Evolutionary conservation across 805 yeast genomes (phyloP), one percentile per base, ranked within the genome.

Genomic region (Saturnispora kantuleensis): DNA sequence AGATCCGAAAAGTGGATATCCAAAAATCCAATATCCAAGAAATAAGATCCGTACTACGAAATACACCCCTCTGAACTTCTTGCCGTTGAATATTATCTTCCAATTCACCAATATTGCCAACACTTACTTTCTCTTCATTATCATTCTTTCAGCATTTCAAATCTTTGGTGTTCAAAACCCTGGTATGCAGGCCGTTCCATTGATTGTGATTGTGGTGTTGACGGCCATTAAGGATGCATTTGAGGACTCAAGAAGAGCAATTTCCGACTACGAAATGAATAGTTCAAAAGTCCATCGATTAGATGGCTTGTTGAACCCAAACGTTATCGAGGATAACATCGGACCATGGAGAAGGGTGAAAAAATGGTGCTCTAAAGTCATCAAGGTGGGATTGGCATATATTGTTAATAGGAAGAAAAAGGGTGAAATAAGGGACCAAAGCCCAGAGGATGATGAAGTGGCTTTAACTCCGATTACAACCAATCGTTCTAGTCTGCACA

Each of bases 171-270:
- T 81, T 16, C 70, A 75, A 30, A 69, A 69, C 47, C 88, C 93
- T 1, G 90, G 78, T 1, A 66, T 84, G 55, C 81, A 84, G 16
- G 84, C 88, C 2, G 89, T 83, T 31, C 94, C 94, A 3, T 73
- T 84, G 57, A 81, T 83, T 59, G 89, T 84, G 45, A 83, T 84
- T 66, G 88, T 84, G 15, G 68, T 70, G 44, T 66, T 84, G 50
- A 84, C 93, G 2, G 89, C 87, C 4, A 57, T 79, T 50, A 81
- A 82, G 56, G 93, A 84, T 62, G 89, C 82, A 0, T 68, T 84
- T 52, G 94, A 84, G 62, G 94, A 84, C 60, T 80, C 75, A 51
- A 69, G 84, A 47, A 71, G 94, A 54, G 73, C 75, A 2, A 53
- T 68, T 2, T 74, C 78, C 34, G 94, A 84, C 60, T 64, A 69